Percentiles rank a stretch among this genome's conserved stretches.
phyloP scores from a whole-genome alignment of 2,329 filamentous ascomycete species.

The Juglanconis oblonga region DNA sequence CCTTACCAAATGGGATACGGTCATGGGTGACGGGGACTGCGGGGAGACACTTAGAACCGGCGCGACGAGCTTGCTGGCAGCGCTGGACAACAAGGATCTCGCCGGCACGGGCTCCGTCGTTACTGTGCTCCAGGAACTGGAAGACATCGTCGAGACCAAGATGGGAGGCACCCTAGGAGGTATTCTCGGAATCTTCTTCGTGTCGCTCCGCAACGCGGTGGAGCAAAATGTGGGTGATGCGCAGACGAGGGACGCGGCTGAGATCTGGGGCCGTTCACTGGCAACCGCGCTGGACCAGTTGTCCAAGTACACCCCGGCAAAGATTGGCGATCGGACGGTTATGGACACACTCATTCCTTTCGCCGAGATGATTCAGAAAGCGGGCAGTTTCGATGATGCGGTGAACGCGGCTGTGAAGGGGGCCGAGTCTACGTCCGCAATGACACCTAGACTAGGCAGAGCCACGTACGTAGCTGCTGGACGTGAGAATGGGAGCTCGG shows the following conservation, averaged over 20 bases:
- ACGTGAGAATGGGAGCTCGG: constrained; percentile 28
- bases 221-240: constrained; percentile 20
- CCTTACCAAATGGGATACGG: constrained; percentile 43
- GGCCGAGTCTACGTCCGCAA: constrained; percentile 60
- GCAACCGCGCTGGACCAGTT: constrained; percentile 43
- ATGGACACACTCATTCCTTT: constrained; percentile 58
- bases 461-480: constrained; percentile 65
- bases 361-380: constrained; percentile 42
- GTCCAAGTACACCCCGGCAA: constrained; percentile 51
- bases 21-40: constrained; percentile 55
- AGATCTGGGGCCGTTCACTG: constrained; percentile 43
- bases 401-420: constrained; percentile 58
- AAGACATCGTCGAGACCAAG: constrained; percentile 53
- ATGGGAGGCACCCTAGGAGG: constrained; percentile 54
- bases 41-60: constrained; percentile 59
- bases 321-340: constrained; percentile 54
- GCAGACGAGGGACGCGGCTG: constrained; percentile 28
- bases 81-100: constrained; percentile 34
- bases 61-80: constrained; percentile 46
- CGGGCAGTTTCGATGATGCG: constrained; percentile 49
- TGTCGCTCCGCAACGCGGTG: constrained; percentile 42
- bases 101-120: constrained; percentile 44
- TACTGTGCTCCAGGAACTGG: constrained; percentile 45
- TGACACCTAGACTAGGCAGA: constrained; percentile 63
- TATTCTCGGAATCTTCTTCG: constrained; percentile 54